Base-by-base conservation (phyloP, 495 filamentous ascomycete genomes). In the Podospora pseudoanserina region DNA sequence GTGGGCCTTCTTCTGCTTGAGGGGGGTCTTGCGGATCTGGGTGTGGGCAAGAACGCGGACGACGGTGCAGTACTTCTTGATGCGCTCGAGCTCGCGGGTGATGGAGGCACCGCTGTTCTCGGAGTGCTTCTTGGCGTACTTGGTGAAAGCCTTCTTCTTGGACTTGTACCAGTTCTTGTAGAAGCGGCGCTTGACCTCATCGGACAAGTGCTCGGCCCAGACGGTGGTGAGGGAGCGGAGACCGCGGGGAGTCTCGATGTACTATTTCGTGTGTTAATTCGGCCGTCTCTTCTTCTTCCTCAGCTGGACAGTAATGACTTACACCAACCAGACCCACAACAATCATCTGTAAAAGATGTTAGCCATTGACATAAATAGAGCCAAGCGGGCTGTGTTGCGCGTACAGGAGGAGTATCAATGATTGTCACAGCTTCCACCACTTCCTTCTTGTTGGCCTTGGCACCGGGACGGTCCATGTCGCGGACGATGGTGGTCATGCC, bases 81-180 rank as follows among this genome's bases (percentile, higher is more conserved):
- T 97, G 83, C 96, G 94, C 88, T 97, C 94, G 74, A 98, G 90
- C 85, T 99, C 96, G 80, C 91, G 90, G 81, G 90, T 92, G 86
- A 99, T 90, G 73, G 92, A 91, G 75, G 92, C 85, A 76, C 92
- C 94, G 83, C 78, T 89, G 85, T 84, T 90, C 82, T 97, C 93
- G 73, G 96, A 91, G 90, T 98, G 92, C 88, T 96, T 94, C 92
- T 97, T 98, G 87, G 96, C 91, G 85, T 99, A 99, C 88, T 96
- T 97, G 86, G 96, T 99, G 88, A 98, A 99, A 67, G 96, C 96
- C 93, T 99, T 99, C 92, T 97, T 98, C 94, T 99, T 99, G 87
- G 87, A 91, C 88, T 96, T 96, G 91, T 99, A 99, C 96, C 96
- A 99, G 89, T 99, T 99, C 93, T 99, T 99, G 91, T 99, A 99